These are phyloP conservation scores for Blastocrithidia nonstop DNA, from an alignment of 208 protist genomes.

Conservation along the genomic window DNA sequence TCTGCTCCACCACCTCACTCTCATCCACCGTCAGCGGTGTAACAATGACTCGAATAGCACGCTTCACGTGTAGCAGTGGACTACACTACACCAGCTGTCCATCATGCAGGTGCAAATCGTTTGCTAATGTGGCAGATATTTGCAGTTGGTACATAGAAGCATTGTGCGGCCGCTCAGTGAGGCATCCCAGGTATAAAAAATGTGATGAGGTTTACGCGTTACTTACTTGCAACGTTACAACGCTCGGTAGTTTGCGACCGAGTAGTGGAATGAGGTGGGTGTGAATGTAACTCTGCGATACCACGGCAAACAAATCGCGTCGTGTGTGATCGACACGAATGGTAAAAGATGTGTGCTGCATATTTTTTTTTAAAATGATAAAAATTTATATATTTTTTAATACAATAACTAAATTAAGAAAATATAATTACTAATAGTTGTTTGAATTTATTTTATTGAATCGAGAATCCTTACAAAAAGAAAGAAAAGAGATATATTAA, in stretches of 20 bases:
- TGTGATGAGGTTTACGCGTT: too few species aligned
- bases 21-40: slow-evolving; percentile 75
- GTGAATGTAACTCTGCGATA: slow-evolving; percentile 32
- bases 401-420: background rate
- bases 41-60: slow-evolving; percentile 64
- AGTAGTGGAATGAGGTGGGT: slow-evolving; percentile 23
- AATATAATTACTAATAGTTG: background rate
- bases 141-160: slow-evolving; percentile 28
- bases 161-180: slow-evolving; percentile 29
- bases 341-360: slow-evolving; percentile 28
- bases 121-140: slow-evolving; percentile 29
- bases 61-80: slow-evolving; percentile 16
- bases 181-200: slow-evolving; percentile 46
- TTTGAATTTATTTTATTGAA: too few species aligned
- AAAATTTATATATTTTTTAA: background rate
- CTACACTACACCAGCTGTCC: slow-evolving; percentile 40
- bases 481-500: slow-evolving; percentile 1
- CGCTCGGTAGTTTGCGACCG: slow-evolving; percentile 17
- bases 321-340: slow-evolving; percentile 30
- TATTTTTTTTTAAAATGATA: background rate
- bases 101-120: slow-evolving; percentile 31
- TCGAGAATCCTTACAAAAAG: slow-evolving; percentile 2
- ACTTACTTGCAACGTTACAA: slow-evolving; percentile 51
- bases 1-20: slow-evolving; percentile 86
- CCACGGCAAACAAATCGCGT: slow-evolving; percentile 54